Conservation (phyloP, 2,329 filamentous ascomycete genomes). For the Alternaria angustiovoidea region DNA sequence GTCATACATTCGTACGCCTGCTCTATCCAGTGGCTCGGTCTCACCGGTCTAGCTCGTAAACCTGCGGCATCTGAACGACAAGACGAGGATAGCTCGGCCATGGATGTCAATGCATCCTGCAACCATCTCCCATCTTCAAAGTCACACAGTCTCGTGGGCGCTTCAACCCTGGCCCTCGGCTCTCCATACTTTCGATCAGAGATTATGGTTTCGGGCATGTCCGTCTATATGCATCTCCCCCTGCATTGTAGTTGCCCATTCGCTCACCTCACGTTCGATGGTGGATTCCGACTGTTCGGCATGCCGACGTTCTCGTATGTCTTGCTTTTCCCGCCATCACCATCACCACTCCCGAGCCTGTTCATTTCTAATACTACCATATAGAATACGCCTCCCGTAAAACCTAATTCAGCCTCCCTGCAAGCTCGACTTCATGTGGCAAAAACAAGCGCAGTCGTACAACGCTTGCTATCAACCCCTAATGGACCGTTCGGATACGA, state of each 20-base stretch:
- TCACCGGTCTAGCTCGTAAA: constrained; percentile 15
- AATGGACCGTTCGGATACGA: constrained; percentile 1
- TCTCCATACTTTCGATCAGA: constrained; percentile 7
- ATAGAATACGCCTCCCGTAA: not conserved
- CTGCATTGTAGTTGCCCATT: constrained; percentile 3
- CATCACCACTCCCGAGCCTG: not conserved
- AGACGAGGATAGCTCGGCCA: not conserved
- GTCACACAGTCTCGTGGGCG: constrained; percentile 15
- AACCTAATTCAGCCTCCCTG: not conserved
- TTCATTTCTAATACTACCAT: constrained; percentile 4
- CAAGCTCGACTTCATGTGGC: constrained; percentile 1
- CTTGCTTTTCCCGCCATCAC: constrained; percentile 2
- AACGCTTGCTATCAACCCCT: constrained; percentile 7
- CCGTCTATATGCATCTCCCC: constrained; percentile 2
- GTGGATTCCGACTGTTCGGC: constrained; percentile 1
- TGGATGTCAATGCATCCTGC: constrained; percentile 12
- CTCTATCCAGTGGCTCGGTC: constrained; percentile 8
- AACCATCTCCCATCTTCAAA: constrained; percentile 7
- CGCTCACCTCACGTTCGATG: not conserved
- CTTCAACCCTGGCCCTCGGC: constrained; percentile 9
- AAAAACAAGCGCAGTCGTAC: constrained; percentile 7
- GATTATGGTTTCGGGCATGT: constrained; percentile 9
- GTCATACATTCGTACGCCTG: constrained; percentile 22
- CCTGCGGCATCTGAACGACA: constrained; percentile 23
- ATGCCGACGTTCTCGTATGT: constrained; percentile 8